Evolutionary conservation across 164 flowering plant species (phyloP).

Genomic region (Saururus chinensis): DNA sequence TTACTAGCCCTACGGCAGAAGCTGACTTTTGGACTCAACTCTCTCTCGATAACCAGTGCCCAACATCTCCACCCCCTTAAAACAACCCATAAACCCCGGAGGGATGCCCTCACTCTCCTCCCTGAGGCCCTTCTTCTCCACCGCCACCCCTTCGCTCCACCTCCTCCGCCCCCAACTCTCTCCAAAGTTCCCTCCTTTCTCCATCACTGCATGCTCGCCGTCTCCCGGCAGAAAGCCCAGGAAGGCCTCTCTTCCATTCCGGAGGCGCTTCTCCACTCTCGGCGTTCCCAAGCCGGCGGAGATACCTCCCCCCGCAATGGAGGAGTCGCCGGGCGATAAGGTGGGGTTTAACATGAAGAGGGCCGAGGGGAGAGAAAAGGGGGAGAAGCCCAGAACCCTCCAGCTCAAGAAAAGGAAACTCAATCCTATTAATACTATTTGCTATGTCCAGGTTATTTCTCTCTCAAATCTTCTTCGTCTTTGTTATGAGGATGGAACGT

Average conservation of each 20-base stretch:
- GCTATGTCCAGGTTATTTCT: constrained; percentile 63
- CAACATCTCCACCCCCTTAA: too few relatives aligned
- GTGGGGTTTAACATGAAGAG: constrained; percentile 62
- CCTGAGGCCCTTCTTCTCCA: background rate
- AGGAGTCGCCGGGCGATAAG: background rate
- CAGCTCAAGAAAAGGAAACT: constrained; percentile 58
- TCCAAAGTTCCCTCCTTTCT: background rate
- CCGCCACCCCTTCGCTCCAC: background rate
- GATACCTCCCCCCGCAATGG: constrained; percentile 25
- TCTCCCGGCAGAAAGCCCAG: background rate
- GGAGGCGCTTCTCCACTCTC: constrained; percentile 21
- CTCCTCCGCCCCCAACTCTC: background rate
- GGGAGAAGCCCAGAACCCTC: constrained; percentile 38
- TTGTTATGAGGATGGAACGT: too few relatives aligned
- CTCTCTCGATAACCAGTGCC: too few relatives aligned
- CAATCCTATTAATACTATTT: constrained; percentile 69
- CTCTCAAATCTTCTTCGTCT: background rate
- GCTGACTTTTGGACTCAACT: too few relatives aligned
- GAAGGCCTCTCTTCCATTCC: constrained; percentile 1
- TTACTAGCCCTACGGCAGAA: too few relatives aligned
- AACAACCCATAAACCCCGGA: too few relatives aligned
- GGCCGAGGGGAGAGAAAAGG: constrained; percentile 71
- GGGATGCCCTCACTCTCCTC: background rate
- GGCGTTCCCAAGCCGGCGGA: constrained; percentile 19
- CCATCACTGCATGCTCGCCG: background rate